Evolutionary conservation across 768 basidiomycete genomes (phyloP).

Genomic region (Podaxis pistillaris): DNA sequence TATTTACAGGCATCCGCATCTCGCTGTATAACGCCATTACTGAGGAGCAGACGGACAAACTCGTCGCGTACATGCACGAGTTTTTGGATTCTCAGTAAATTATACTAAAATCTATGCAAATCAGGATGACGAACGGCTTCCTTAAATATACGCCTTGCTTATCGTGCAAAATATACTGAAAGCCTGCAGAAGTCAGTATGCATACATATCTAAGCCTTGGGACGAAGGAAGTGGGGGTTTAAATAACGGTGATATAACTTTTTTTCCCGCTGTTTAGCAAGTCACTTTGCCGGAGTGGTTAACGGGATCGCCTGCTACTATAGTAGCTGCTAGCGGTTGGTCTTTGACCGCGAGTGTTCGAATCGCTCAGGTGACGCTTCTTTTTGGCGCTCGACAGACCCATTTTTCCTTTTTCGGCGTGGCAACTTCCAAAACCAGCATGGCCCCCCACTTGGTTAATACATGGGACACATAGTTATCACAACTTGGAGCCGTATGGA

Average conservation of each 20-base stretch:
- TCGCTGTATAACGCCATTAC: constrained; percentile 90
- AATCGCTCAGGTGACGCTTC: constrained; percentile 50
- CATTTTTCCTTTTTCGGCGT: no score
- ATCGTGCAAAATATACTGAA: no score
- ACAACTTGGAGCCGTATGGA: no score
- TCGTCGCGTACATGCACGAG: constrained; percentile 59
- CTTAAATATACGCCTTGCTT: neutral
- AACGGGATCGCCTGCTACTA: constrained; percentile 79
- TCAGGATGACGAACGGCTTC: neutral
- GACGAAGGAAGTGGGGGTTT: no score
- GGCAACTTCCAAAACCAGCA: no score
- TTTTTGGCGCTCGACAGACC: no score
- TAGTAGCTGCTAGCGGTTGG: constrained; percentile 39
- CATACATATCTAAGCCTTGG: no score
- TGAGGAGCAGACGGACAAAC: constrained; percentile 63
- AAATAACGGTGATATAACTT: neutral
- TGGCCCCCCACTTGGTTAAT: no score
- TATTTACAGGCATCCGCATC: constrained; percentile 72
- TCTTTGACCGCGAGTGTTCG: constrained; percentile 52
- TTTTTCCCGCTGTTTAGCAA: neutral
- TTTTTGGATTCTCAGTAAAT: constrained; percentile 34
- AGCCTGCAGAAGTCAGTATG: no score
- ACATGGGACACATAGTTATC: no score
- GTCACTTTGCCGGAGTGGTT: constrained; percentile 97
- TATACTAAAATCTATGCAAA: neutral